Evolutionary conservation across 768 basidiomycete genomes (phyloP).

Genomic region (Russula brevipes): DNA sequence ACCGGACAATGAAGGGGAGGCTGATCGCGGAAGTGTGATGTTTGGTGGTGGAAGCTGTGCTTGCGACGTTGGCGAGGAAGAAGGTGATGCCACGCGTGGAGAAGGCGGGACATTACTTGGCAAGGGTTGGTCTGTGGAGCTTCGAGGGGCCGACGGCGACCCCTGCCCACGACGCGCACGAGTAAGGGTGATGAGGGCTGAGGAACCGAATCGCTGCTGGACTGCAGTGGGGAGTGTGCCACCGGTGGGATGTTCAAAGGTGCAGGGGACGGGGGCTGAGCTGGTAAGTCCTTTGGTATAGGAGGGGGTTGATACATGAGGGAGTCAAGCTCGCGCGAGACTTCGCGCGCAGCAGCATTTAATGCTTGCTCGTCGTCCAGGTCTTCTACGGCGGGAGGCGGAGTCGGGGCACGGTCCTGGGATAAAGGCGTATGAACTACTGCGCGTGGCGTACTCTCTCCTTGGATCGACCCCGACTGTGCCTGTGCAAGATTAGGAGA

Average conservation of each 20-base stretch:
- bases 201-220: constrained; percentile 23
- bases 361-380: constrained; percentile 47
- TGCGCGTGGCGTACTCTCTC: neutral
- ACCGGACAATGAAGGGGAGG: constrained; percentile 26
- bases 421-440: neutral
- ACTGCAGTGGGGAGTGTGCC: constrained; percentile 20
- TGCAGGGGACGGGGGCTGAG: constrained; percentile 35
- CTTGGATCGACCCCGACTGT: neutral
- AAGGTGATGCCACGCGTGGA: neutral
- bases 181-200: constrained; percentile 29
- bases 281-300: constrained; percentile 12
- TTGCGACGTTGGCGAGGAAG: constrained; percentile 13
- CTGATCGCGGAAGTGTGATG: constrained; percentile 13
- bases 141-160: constrained; percentile 13
- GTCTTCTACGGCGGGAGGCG: constrained; percentile 25
- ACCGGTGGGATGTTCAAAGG: constrained; percentile 34
- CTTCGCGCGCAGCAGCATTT: constrained; percentile 62
- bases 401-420: constrained; percentile 13
- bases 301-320: constrained; percentile 39
- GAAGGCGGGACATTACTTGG: neutral
- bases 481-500: neutral
- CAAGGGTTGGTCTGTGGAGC: neutral
- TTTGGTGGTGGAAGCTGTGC: constrained; percentile 11
- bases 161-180: constrained; percentile 10
- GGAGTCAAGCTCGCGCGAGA: constrained; percentile 59